phyloP scores from a whole-genome alignment of 345 rosid genomes.

The Populus ilicifolia region DNA sequence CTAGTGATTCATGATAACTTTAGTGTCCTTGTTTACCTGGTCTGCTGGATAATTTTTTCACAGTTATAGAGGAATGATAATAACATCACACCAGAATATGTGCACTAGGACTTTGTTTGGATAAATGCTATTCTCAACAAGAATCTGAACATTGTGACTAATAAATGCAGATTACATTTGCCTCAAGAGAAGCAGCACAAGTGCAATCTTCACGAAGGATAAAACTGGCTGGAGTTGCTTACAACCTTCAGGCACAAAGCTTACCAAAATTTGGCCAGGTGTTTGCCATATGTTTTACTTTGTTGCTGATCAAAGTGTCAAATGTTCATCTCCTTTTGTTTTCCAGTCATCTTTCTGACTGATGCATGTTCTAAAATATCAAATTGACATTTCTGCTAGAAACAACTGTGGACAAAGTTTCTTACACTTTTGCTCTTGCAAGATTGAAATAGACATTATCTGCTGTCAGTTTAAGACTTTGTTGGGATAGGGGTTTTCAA shows the following conservation, averaged over 20 bases:
- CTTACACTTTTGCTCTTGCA: not conserved
- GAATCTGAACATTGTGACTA: constrained; percentile 5
- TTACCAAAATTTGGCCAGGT: constrained; percentile 48
- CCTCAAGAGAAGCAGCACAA: constrained; percentile 18
- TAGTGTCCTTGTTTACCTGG: not conserved
- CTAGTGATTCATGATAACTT: not conserved
- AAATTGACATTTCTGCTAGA: not conserved
- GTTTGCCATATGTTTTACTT: constrained; percentile 17
- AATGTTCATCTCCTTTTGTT: not conserved
- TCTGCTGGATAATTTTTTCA: too few species aligned
- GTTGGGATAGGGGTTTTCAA: not conserved
- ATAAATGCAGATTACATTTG: constrained; percentile 36
- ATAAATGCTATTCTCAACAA: not conserved
- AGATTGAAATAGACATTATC: not conserved
- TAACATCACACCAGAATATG: not conserved
- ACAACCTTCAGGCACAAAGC: constrained; percentile 36
- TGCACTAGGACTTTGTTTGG: not conserved
- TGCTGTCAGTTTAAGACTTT: not conserved
- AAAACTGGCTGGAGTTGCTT: constrained; percentile 38
- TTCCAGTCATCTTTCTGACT: not conserved
- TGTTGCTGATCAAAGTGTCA: not conserved
- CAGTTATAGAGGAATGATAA: not conserved
- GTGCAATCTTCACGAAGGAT: constrained; percentile 23
- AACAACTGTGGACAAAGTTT: not conserved
- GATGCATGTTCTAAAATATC: not conserved